Evolutionary conservation across 805 yeast genomes (phyloP).

Genomic region (Kazachstania viticola): DNA sequence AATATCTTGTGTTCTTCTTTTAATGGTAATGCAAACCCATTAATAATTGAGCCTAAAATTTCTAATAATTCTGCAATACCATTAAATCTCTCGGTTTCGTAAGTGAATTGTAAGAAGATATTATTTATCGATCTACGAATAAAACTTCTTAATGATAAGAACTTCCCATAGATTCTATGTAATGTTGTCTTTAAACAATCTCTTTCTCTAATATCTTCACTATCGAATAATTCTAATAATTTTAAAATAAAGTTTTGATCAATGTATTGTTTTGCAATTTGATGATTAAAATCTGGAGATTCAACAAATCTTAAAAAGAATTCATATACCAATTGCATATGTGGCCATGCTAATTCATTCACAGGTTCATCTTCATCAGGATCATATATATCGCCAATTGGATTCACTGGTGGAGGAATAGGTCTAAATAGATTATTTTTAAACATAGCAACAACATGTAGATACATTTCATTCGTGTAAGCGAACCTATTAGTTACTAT

Average conservation of each 20-base stretch:
- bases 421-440: constrained; percentile 83
- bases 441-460: constrained; percentile 82
- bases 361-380: constrained; percentile 99
- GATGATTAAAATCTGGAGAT: constrained; percentile 88
- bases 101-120: constrained; percentile 83
- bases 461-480: constrained; percentile 84
- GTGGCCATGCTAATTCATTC: constrained; percentile 95
- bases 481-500: constrained; percentile 72
- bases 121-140: constrained; percentile 86
- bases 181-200: constrained; percentile 90
- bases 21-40: constrained; percentile 94
- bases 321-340: constrained; percentile 94
- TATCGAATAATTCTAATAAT: constrained; percentile 80
- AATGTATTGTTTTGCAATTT: constrained; percentile 83
- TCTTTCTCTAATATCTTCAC: constrained; percentile 93
- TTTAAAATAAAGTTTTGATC: constrained; percentile 81
- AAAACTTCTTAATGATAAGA: constrained; percentile 76
- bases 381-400: constrained; percentile 89
- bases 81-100: constrained; percentile 91
- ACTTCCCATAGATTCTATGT: constrained; percentile 93
- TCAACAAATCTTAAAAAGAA: constrained; percentile 87
- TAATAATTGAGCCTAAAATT: constrained; percentile 89
- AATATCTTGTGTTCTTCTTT: constrained; percentile 95
- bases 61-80: constrained; percentile 93
- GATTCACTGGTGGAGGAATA: constrained; percentile 96